Percentiles rank a stretch among this genome's conserved stretches.
Conservation (phyloP, 768 basidiomycete genomes). For the Mycena olivaceomarginata region DNA sequence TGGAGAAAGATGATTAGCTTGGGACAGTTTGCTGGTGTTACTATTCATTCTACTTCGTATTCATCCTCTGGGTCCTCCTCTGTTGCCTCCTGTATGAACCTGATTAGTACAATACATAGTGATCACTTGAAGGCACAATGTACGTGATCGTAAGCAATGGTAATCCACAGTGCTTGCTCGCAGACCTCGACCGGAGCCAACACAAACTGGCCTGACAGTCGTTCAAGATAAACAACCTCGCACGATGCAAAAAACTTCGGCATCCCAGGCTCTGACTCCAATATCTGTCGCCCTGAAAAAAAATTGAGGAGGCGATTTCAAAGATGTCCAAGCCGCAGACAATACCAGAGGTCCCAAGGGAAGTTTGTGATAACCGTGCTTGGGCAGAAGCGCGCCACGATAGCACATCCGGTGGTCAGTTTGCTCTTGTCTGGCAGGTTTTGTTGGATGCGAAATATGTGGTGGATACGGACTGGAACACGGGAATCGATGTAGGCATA, state of each 20-base stretch:
- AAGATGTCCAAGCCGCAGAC: not conserved
- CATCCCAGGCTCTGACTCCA: slow-evolving; percentile 36
- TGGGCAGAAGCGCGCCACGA: slow-evolving; percentile 26
- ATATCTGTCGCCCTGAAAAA: slow-evolving; percentile 34
- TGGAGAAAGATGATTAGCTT: too few relatives aligned
- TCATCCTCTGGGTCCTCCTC: too few relatives aligned
- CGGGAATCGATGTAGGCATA: slow-evolving; percentile 40
- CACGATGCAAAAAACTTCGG: slow-evolving; percentile 7
- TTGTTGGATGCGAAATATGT: slow-evolving; percentile 38
- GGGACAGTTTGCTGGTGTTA: too few relatives aligned
- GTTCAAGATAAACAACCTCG: slow-evolving; percentile 34
- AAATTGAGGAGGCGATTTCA: not conserved
- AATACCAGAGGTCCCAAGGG: slow-evolving; percentile 35
- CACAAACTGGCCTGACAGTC: slow-evolving; percentile 35
- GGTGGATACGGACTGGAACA: slow-evolving; percentile 37
- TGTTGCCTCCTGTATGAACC: too few relatives aligned
- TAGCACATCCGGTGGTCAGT: slow-evolving; percentile 24
- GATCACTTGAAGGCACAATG: not conserved
- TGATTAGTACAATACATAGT: too few relatives aligned
- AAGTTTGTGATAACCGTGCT: slow-evolving; percentile 16
- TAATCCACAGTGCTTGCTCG: slow-evolving; percentile 39
- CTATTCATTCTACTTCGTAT: too few relatives aligned
- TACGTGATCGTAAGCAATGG: slow-evolving; percentile 40
- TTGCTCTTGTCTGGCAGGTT: not conserved
- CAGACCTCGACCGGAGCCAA: slow-evolving; percentile 26